These are phyloP conservation scores for Poa pratensis DNA, from an alignment of 176 grass and related monocot genomes.

Conservation along the genomic window DNA sequence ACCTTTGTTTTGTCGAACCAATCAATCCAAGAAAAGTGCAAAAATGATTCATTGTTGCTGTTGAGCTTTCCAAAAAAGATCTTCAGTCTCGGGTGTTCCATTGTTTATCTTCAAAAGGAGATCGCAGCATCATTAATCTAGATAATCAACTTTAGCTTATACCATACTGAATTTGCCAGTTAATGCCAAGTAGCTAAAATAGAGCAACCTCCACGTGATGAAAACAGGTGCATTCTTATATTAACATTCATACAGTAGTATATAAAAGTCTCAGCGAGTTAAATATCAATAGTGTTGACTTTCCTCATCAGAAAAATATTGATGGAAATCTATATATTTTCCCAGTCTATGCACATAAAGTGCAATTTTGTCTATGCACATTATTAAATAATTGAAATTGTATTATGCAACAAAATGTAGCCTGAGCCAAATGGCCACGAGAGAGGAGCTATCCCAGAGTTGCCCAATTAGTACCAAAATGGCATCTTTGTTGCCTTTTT, in stretches of 20 bases:
- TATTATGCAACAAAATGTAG: constrained; percentile 17
- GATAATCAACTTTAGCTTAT: constrained; percentile 18
- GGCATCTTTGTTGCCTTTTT: constrained; percentile 39
- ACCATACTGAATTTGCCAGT: constrained; percentile 29
- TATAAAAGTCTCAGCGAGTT: background rate
- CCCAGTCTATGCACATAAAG: constrained; percentile 1
- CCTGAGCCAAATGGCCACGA: constrained; percentile 8
- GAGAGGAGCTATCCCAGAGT: background rate
- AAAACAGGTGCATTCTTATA: constrained; percentile 33
- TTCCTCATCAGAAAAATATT: constrained; percentile 5
- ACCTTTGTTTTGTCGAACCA: constrained; percentile 41
- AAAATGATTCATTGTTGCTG: constrained; percentile 24
- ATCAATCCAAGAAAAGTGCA: constrained; percentile 25
- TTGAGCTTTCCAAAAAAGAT: constrained; percentile 29
- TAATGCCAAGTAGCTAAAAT: constrained; percentile 18
- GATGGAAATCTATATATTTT: constrained; percentile 16
- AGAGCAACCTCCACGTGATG: constrained; percentile 23
- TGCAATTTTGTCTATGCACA: constrained; percentile 29
- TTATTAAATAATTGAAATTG: constrained; percentile 6
- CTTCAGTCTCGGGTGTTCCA: constrained; percentile 8
- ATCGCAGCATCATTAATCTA: constrained; percentile 39
- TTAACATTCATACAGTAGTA: background rate
- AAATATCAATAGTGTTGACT: background rate
- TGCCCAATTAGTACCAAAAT: constrained; percentile 28
- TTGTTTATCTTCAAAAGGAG: constrained; percentile 44